Evolutionary conservation across 768 basidiomycete genomes (phyloP), one percentile per base, ranked within the genome.

Genomic region (Boletus sensibilis): DNA sequence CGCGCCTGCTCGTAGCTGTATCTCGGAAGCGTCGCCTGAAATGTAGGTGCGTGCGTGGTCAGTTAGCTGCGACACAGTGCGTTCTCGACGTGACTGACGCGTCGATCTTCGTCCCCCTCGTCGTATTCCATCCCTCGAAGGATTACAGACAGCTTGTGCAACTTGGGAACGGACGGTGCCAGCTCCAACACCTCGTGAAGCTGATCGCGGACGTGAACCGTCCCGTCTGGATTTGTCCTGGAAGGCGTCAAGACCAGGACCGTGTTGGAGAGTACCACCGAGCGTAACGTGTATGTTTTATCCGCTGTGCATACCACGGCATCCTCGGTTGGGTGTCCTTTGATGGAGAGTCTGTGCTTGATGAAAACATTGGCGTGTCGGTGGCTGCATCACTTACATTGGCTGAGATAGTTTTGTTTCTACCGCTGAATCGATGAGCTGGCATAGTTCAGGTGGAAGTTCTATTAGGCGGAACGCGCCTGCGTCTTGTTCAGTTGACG

Each of bases 191-290:
- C 79, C 63, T 97, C 88, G 62, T 85, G 87, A 33, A 94, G 74
- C 62, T 88, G 86, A 61, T 94, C 91, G 50, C 87, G 83, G 50
- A 97, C 87, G 51, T 88, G 81, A 11, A 91, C 76, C 2, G 74
- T 72, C 43, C 81, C 76, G 20, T 74, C 68, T 2, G 68, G 61
- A 42, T 67, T 59, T 4, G 64, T 60, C 38, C 74, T 67, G 2
- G 78, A 74, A 18, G 84, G 75, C 3, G 85, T 85, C 57, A 90
- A 78, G 42, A 98, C 81, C 13, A 94, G 76, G 34, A 95, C 74
- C 0, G 93, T 87, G 71, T 98, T 98, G 18, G 94, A 97, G 45
- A 97, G 76, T 10, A 81, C 79, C n/a, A 98, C 87, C 0, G 94
- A 89, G 53, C 95, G 86, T 27, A 98, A 74, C 2, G 82, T 67